phyloP scores from a whole-genome alignment of 1,284 basidiomycete genomes.

The Ceratorhiza oryzae-sativae region DNA sequence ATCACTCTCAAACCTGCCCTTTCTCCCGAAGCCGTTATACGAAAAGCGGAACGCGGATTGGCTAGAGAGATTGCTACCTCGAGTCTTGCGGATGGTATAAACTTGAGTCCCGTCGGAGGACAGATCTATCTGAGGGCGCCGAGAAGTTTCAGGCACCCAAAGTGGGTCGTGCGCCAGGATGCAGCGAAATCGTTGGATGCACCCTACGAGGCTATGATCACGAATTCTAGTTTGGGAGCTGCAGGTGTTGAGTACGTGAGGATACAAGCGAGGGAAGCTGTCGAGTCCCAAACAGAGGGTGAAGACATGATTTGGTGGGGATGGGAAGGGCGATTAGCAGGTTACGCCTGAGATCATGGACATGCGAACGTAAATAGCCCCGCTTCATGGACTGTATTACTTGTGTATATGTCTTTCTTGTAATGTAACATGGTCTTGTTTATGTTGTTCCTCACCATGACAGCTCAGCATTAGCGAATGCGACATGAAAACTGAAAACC shows the following conservation, averaged over 20 bases:
- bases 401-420: no score
- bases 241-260: conserved; percentile 9
- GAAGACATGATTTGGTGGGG: conserved; percentile 36
- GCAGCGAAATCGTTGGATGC: conserved; percentile 17
- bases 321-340: conserved; percentile 26
- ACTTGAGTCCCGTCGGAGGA: conserved; percentile 13
- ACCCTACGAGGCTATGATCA: background rate
- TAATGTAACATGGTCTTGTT: no score
- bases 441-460: no score
- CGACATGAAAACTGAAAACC: no score
- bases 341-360: conserved; percentile 28
- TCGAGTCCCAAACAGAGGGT: background rate
- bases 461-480: no score
- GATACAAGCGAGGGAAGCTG: background rate
- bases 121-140: conserved; percentile 23
- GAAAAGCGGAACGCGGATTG: conserved; percentile 17
- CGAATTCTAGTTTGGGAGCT: background rate
- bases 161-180: conserved; percentile 15
- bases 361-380: no score
- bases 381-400: no score
- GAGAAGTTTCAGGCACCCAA: conserved; percentile 9
- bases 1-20: background rate
- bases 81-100: background rate
- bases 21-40: background rate
- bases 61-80: conserved; percentile 20